Conservation (phyloP, 768 basidiomycete species). For the Boletus sp. region DNA sequence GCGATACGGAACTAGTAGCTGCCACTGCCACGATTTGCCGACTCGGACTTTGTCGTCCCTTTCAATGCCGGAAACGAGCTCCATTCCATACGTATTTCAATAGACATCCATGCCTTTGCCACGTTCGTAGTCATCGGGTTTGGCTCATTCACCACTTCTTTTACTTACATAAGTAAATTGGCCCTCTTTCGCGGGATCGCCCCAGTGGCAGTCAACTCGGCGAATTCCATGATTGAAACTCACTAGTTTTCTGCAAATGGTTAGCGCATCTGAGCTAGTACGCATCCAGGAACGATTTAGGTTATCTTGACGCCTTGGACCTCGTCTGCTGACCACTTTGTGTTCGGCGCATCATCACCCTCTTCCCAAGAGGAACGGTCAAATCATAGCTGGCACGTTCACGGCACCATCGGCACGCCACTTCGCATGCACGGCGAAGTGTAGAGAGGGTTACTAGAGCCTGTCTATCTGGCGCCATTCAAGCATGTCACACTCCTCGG, state of each 20-base stretch:
- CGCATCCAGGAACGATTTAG: neutral
- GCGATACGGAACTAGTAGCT: too few relatives aligned
- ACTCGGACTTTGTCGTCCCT: too few relatives aligned
- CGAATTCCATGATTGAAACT: neutral
- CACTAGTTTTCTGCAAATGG: neutral
- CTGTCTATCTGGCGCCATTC: neutral
- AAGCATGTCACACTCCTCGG: slow-evolving; percentile 4
- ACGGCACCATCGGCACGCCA: neutral
- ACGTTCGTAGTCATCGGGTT: neutral
- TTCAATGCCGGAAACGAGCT: too few relatives aligned
- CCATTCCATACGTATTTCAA: too few relatives aligned
- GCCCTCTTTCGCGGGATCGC: neutral
- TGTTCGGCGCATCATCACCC: neutral
- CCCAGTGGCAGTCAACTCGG: neutral
- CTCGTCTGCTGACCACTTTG: neutral
- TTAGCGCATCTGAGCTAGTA: too few relatives aligned
- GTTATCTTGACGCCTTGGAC: neutral
- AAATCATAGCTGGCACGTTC: slow-evolving; percentile 1
- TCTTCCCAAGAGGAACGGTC: neutral
- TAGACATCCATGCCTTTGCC: neutral
- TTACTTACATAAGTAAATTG: too few relatives aligned
- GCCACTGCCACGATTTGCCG: too few relatives aligned
- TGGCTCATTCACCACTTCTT: neutral
- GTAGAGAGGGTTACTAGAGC: neutral
- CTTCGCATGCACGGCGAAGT: slow-evolving; percentile 2